Conservation (phyloP, 306 rosid genomes). For the Biancaea sappan region DNA sequence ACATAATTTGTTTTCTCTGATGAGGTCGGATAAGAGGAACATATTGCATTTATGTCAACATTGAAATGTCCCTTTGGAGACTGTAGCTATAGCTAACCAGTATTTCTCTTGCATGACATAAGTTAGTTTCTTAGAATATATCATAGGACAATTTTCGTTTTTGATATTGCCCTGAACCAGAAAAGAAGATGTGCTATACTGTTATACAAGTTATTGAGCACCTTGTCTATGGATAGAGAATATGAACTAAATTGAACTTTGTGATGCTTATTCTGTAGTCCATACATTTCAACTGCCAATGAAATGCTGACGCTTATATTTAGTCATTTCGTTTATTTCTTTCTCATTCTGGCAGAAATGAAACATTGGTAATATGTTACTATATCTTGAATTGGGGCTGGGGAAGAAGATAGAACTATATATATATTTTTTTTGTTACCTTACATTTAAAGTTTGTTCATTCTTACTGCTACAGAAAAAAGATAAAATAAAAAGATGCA, state of each 20-base stretch:
- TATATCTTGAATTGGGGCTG: not conserved
- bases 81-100: not conserved
- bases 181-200: not conserved
- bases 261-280: not conserved
- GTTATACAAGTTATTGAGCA: slow-evolving; percentile 12
- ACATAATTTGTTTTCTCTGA: not conserved
- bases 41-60: not conserved
- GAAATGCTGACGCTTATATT: not conserved
- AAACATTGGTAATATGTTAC: not conserved
- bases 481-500: not conserved
- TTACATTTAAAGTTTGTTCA: not conserved
- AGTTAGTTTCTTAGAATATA: not conserved
- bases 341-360: not conserved
- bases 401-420: not conserved
- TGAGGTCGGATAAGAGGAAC: not conserved
- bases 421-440: not conserved
- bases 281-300: not conserved
- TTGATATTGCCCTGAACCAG: not conserved
- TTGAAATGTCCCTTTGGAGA: not conserved
- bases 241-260: not conserved
- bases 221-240: not conserved
- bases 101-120: not conserved
- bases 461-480: not conserved
- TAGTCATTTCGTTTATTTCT: not conserved
- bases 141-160: not conserved